Percentiles rank a stretch among this genome's conserved stretches.
Conservation (phyloP, 805 yeast genomes). For the Kodamaea kakaduensis region DNA sequence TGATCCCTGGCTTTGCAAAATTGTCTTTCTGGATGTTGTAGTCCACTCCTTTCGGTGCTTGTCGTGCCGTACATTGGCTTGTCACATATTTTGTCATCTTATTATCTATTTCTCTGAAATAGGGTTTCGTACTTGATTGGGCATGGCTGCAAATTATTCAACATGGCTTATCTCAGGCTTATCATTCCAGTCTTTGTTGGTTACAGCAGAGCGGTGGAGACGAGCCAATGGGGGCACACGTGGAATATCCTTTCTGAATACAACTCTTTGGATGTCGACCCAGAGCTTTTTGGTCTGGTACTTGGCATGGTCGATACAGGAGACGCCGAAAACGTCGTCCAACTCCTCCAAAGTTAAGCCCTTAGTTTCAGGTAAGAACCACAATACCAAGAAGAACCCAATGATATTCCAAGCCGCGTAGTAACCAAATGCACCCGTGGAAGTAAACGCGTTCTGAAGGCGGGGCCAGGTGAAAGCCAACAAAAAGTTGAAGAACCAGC, state of each 20-base stretch:
- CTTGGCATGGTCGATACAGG: conserved; percentile 49
- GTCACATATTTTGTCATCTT: too few relatives aligned
- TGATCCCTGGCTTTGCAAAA: too few relatives aligned
- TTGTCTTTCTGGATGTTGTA: too few relatives aligned
- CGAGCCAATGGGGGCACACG: conserved; percentile 55
- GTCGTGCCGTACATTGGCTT: too few relatives aligned
- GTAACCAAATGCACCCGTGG: conserved; percentile 86
- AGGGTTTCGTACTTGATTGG: too few relatives aligned
- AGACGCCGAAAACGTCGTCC: conserved; percentile 68
- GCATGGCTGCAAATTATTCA: conserved; percentile 35
- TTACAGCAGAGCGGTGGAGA: conserved; percentile 58
- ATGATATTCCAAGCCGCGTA: conserved; percentile 81
- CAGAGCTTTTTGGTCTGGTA: conserved; percentile 29
- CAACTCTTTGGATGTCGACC: conserved; percentile 42
- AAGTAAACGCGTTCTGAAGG: conserved; percentile 57
- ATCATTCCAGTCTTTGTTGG: conserved; percentile 59
- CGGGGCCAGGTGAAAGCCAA: conserved; percentile 79
- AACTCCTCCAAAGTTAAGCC: conserved; percentile 70
- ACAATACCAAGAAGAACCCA: conserved; percentile 66
- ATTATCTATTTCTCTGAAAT: too few relatives aligned
- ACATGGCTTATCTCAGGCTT: conserved; percentile 50
- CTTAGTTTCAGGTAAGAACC: conserved; percentile 70
- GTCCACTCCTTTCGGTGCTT: too few relatives aligned
- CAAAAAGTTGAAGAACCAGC: conserved; percentile 70
- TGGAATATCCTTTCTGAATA: conserved; percentile 42